Evolutionary conservation across 441 rosid genomes (phyloP).

Genomic region (Breynia disticha): DNA sequence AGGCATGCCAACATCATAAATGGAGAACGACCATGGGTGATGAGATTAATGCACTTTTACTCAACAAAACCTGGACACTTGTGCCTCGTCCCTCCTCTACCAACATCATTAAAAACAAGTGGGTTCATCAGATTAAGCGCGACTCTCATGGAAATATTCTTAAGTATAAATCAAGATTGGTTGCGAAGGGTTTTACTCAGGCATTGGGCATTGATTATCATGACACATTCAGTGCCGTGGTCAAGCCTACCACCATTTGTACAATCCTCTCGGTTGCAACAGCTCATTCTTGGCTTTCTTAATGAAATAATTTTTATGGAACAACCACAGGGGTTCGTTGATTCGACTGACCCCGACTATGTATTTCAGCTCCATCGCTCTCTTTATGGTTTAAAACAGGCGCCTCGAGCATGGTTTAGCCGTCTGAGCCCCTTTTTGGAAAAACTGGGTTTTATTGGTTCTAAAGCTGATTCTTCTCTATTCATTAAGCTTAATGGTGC

Average conservation of each 20-base stretch:
- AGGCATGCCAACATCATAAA: too few relatives aligned
- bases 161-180: background rate
- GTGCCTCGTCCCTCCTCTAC: too few relatives aligned
- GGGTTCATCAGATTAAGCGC: background rate
- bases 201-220: background rate
- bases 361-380: background rate
- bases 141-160: background rate
- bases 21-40: too few relatives aligned
- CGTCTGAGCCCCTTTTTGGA: background rate
- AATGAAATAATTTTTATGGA: background rate
- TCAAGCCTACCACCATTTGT: background rate
- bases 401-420: background rate
- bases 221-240: background rate
- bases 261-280: background rate
- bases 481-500: background rate
- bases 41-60: too few relatives aligned
- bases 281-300: background rate
- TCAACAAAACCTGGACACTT: too few relatives aligned
- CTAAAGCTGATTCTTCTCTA: background rate
- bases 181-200: background rate
- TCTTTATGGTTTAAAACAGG: background rate
- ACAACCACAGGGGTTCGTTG: background rate
- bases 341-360: background rate
- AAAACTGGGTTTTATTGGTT: background rate
- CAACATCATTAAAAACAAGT: background rate